phyloP scores from a whole-genome alignment of 1,284 basidiomycete species.

The Farysia itapuensis region DNA sequence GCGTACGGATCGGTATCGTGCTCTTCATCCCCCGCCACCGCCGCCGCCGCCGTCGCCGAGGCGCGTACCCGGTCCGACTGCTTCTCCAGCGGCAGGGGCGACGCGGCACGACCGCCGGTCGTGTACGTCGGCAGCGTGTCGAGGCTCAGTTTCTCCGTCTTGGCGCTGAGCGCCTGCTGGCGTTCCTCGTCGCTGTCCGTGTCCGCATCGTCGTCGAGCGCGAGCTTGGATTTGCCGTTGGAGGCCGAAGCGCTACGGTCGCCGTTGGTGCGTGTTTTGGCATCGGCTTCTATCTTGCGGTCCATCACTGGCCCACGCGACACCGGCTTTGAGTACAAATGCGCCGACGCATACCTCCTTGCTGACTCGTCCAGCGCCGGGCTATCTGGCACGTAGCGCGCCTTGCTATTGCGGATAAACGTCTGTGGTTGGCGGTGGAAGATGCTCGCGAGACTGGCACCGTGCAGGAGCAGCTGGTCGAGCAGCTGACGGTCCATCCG shows the following conservation, averaged over 20 bases:
- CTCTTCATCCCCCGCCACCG: too few species aligned
- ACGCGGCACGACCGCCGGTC: neutral
- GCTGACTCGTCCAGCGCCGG: constrained; percentile 48
- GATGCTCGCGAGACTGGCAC: constrained; percentile 46
- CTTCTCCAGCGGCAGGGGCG: neutral
- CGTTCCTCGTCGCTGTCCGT: neutral
- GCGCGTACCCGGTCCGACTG: neutral
- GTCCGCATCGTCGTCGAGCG: neutral
- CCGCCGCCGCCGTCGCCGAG: neutral
- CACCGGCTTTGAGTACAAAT: constrained; percentile 46
- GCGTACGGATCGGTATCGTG: constrained; percentile 19
- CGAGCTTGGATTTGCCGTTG: neutral
- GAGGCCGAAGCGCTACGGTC: neutral
- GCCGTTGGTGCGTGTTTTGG: neutral
- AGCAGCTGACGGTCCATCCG: constrained; percentile 69
- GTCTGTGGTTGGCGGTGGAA: constrained; percentile 54
- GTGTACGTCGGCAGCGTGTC: neutral
- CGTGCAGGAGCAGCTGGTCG: constrained; percentile 56
- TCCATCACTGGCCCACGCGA: constrained; percentile 13
- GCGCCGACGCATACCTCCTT: constrained; percentile 35
- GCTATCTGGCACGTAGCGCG: constrained; percentile 45
- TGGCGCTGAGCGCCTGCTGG: neutral
- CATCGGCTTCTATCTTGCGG: too few species aligned
- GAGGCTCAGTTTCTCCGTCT: too few species aligned
- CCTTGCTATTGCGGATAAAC: constrained; percentile 48